Conservation (phyloP, 2,329 filamentous ascomycete genomes). For the Microdochium paspali region DNA sequence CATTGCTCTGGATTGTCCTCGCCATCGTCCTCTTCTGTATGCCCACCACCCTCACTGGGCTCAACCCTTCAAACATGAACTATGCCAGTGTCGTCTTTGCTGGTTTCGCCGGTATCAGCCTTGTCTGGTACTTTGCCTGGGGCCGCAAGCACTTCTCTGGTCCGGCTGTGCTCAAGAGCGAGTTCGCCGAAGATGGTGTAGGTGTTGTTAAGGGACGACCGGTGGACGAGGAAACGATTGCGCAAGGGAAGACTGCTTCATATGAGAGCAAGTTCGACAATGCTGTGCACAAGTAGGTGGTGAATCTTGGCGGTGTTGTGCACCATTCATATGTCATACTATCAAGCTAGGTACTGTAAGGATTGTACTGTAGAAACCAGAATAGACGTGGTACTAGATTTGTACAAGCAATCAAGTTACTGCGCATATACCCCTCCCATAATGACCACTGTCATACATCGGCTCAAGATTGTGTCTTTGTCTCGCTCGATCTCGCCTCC, state of each 20-base stretch:
- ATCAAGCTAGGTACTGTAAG: too few relatives aligned
- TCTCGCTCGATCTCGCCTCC: neutral
- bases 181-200: constrained; percentile 9
- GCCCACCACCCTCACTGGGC: constrained; percentile 49
- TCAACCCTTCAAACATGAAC: constrained; percentile 50
- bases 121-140: constrained; percentile 53
- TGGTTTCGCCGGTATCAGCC: constrained; percentile 49
- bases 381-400: too few relatives aligned
- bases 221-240: constrained; percentile 2
- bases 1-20: constrained; percentile 61
- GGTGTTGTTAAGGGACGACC: constrained; percentile 12
- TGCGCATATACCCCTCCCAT: too few relatives aligned
- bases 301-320: neutral
- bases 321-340: neutral
- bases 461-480: neutral
- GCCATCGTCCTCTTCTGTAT: constrained; percentile 69
- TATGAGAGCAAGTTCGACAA: constrained; percentile 1
- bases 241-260: neutral
- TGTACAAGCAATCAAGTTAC: too few relatives aligned
- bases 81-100: constrained; percentile 59
- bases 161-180: constrained; percentile 29
- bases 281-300: too few relatives aligned
- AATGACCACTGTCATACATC: too few relatives aligned
- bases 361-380: too few relatives aligned
- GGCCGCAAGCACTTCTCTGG: constrained; percentile 56